Evolutionary conservation across 148 eudicot genomes (phyloP), one percentile per base, ranked within the genome.

Genomic region (Beta vulgaris): DNA sequence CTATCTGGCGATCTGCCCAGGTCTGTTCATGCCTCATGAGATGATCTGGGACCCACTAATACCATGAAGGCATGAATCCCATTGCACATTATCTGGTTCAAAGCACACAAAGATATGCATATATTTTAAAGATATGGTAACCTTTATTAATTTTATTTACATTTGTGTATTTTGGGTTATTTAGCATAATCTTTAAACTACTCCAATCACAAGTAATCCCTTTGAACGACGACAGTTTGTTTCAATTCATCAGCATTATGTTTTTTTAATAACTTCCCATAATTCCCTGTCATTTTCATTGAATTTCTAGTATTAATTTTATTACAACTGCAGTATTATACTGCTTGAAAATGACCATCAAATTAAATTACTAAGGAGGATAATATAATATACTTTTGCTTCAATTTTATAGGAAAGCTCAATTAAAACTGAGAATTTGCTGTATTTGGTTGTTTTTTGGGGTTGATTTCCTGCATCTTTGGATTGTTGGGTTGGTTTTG

Each of bases 281-380:
- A 14, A 57, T 76, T 68, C 34, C 29, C 78, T 42, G 55, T 51
- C 78, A 35, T 19, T 48, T 65, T 76, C 54, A 10, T 37, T n/a
- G 29, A 40, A n/a, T n/a, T n/a, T n/a, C n/a, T n/a, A n/a, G n/a
- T n/a, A n/a, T n/a, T n/a, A n/a, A n/a, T n/a, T n/a, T n/a, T 58
- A 58, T 58, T 10, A 2, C n/a, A 58, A 58, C 34, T 26, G 1
- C 13, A 58, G 54, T 3, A 53, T 11, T 58, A 28, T 58, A n/a
- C 28, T 58, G 32, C 16, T 26, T 71, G 62, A 71, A 71, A 32
- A n/a, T 19, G 44, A 23, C 28, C 34, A 46, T 46, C n/a, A 4
- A 29, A n/a, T 66, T n/a, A 35, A 54, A 44, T 74, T 31, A 43
- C 43, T 61, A 40, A 4, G 46, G 55, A 4, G 46, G 23, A 18